These are phyloP conservation scores for Coniochaeta sp. DNA, from an alignment of 2,329 filamentous ascomycete genomes.

Conservation along the genomic window DNA sequence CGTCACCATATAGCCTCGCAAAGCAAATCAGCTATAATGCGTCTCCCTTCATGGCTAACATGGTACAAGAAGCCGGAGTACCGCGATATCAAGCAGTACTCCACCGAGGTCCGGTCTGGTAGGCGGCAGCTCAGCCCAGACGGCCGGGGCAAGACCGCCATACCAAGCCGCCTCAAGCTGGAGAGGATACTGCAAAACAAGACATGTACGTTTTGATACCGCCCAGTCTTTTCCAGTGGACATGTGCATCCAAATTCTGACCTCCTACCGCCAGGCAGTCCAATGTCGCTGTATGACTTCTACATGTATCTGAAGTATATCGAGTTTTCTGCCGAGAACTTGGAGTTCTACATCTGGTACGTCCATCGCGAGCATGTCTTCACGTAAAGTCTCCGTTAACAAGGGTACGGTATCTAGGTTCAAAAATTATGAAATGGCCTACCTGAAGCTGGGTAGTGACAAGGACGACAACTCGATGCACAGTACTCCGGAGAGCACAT, in stretches of 20 bases:
- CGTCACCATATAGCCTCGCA: too few relatives aligned
- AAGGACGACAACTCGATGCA: slow-evolving; percentile 17
- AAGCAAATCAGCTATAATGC: slow-evolving; percentile 11
- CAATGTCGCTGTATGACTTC: slow-evolving; percentile 42
- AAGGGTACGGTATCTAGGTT: too few relatives aligned
- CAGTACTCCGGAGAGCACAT: slow-evolving; percentile 18
- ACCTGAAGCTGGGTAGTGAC: slow-evolving; percentile 13
- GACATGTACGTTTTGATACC: slow-evolving; percentile 28
- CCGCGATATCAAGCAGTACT: slow-evolving; percentile 37
- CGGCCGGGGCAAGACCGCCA: slow-evolving; percentile 23
- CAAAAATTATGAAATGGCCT: slow-evolving; percentile 33
- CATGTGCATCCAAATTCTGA: slow-evolving; percentile 4
- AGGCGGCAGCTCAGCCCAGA: slow-evolving; percentile 27
- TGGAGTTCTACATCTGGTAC: slow-evolving; percentile 43
- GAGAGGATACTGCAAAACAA: slow-evolving; percentile 39
- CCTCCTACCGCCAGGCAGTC: slow-evolving; percentile 26
- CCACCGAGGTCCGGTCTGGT: slow-evolving; percentile 26
- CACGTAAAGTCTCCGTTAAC: too few relatives aligned
- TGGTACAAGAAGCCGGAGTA: slow-evolving; percentile 45
- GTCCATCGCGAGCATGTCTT: too few relatives aligned
- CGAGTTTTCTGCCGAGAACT: slow-evolving; percentile 39
- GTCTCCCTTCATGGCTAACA: slow-evolving; percentile 26
- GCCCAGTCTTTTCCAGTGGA: too few relatives aligned
- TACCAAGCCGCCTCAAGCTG: slow-evolving; percentile 31
- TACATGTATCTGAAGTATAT: slow-evolving; percentile 45